Base-by-base conservation (phyloP, 805 yeast species). In the Hanseniaspora occidentalis region DNA sequence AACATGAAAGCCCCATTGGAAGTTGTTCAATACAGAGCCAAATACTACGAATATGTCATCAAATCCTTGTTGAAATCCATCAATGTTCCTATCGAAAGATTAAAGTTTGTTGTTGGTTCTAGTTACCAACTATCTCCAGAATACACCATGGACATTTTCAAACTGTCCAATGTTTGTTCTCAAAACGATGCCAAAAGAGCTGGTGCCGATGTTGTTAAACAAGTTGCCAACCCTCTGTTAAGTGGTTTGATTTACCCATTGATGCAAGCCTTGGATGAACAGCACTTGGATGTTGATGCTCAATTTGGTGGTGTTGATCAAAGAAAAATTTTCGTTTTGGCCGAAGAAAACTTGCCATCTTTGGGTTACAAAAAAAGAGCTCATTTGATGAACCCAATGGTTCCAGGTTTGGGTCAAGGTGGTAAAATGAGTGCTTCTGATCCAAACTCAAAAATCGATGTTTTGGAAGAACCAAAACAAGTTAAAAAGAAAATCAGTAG, bases 241-340 rank as follows among this genome's bases (percentile, higher is more conserved):
- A 77, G 89, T 31, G 98, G 98, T 7, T 74, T 92, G 60, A 85
- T 92, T 51, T 92, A 92, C 64, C 99, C 99, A 42, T 73, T 94
- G 57, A 92, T 92, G 99, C 99, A 92, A 67, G 96, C 96, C 6
- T 71, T 92, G 44, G 99, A 92, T 61, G 99, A 92, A 64, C 80
- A 92, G 56, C 79, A 79, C 61, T 73, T 92, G 55, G 81, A 70
- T 23, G 85, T 75, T 31, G 99, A 92, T 61, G 95, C 75, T 19
- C 98, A 92, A 66, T 92, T 92, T 55, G 99, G 99, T 50, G 99
- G 99, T 61, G 95, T 92, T 41, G 99, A 92, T 63, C 98, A 92
- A 69, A 79, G 99, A 66, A 92, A 92, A 67, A 92, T 92, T 56
- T 92, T 92, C 51, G 96, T 86, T 21, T 71, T 92, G 41, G 97